These are phyloP conservation scores for Penicillium paxilli DNA, from an alignment of 495 filamentous ascomycete genomes.

Conservation along the genomic window DNA sequence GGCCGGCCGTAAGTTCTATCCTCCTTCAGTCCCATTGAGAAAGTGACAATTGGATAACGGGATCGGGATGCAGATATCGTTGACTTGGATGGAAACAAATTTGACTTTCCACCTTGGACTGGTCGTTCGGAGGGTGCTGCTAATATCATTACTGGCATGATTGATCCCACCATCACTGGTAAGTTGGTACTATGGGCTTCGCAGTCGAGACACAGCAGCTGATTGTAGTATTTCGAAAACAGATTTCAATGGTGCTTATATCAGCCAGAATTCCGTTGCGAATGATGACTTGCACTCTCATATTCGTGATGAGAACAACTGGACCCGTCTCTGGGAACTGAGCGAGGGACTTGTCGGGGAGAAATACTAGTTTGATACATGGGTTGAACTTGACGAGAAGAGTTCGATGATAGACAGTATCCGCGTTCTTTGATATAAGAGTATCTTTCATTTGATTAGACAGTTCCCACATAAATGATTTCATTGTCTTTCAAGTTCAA, in stretches of 20 bases:
- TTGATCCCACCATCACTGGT: constrained; percentile 23
- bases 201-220: background rate
- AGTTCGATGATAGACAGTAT: too few relatives aligned
- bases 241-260: constrained; percentile 9
- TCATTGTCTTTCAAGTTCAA: background rate
- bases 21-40: too few relatives aligned
- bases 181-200: too few relatives aligned
- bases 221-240: too few relatives aligned
- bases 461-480: too few relatives aligned
- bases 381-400: background rate
- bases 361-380: constrained; percentile 1
- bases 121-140: constrained; percentile 19
- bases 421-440: too few relatives aligned
- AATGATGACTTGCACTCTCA: constrained; percentile 21
- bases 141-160: constrained; percentile 23
- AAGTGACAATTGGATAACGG: too few relatives aligned
- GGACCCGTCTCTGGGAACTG: constrained; percentile 17
- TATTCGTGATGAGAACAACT: constrained; percentile 13
- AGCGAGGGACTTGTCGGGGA: constrained; percentile 15
- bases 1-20: constrained; percentile 8
- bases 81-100: constrained; percentile 16
- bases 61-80: constrained; percentile 12
- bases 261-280: constrained; percentile 17
- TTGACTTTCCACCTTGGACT: constrained; percentile 11
- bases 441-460: too few relatives aligned